phyloP scores from a whole-genome alignment of 208 protist species.

The Crithidia sp. region DNA sequence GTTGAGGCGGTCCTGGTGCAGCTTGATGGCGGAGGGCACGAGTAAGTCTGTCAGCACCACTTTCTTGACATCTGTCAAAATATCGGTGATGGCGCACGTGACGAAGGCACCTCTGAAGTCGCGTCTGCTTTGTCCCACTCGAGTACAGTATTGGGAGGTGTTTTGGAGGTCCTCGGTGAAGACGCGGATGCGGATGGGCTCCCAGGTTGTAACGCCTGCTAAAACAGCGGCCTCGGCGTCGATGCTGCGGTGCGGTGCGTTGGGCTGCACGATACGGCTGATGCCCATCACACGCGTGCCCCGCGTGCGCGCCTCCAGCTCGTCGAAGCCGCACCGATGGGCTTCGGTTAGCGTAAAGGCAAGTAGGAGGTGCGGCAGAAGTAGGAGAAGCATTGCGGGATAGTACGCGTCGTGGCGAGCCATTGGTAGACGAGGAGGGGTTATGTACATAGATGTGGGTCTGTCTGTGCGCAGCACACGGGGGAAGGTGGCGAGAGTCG shows the following conservation, averaged over 20 bases:
- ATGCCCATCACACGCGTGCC: neutral
- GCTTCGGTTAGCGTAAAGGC: neutral
- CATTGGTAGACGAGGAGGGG: no score
- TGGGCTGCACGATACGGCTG: neutral
- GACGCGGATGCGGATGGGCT: neutral
- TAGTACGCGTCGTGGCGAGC: neutral
- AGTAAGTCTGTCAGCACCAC: conserved; percentile 26
- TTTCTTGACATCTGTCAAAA: conserved; percentile 50
- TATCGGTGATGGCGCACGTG: conserved; percentile 26
- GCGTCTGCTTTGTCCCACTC: neutral
- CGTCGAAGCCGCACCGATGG: neutral
- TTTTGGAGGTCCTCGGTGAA: neutral
- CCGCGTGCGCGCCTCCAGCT: neutral
- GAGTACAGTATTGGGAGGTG: neutral
- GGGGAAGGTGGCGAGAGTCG: no score
- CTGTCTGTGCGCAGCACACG: no score
- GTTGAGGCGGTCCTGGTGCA: conserved; percentile 58
- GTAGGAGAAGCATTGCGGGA: neutral
- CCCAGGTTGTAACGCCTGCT: neutral
- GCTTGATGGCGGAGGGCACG: conserved; percentile 43
- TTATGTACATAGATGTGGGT: no score
- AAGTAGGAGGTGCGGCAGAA: neutral
- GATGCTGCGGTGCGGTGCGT: neutral
- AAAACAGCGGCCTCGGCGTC: neutral
- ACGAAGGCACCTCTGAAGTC: neutral